These are phyloP conservation scores for Pseudonitzschia pungens DNA, from an alignment of 108 stramenopile species.

Conservation along the genomic window DNA sequence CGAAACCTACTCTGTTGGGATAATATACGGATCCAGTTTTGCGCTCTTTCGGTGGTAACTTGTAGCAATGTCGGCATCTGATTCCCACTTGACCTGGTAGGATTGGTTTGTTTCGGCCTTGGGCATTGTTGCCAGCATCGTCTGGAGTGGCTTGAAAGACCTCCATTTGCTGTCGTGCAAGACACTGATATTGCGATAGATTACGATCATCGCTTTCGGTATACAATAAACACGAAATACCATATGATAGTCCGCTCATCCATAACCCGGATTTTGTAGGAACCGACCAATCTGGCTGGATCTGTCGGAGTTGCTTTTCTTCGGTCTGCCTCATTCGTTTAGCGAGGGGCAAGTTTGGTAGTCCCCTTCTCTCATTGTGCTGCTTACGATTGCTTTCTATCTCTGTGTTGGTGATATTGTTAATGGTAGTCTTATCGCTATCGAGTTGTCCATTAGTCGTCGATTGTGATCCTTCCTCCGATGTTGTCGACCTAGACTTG, in stretches of 20 bases:
- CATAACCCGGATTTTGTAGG: not conserved
- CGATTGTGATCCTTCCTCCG: conserved; percentile 6
- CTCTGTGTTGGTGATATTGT: not conserved
- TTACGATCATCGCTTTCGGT: conserved; percentile 38
- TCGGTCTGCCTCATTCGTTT: not conserved
- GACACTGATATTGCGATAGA: conserved; percentile 51
- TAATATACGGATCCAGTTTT: conserved; percentile 43
- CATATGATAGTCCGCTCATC: not conserved
- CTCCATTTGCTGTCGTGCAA: conserved; percentile 53
- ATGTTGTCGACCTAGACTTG: not conserved
- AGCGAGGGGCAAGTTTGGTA: not conserved
- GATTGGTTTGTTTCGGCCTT: conserved; percentile 47
- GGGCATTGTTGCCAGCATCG: conserved; percentile 42
- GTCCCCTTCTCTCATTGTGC: not conserved
- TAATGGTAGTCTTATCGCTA: not conserved
- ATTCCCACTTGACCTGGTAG: conserved; percentile 53
- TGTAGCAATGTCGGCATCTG: conserved; percentile 52
- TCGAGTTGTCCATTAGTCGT: not conserved
- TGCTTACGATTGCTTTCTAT: not conserved
- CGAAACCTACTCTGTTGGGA: conserved; percentile 18
- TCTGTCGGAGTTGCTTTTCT: not conserved
- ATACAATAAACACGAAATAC: conserved; percentile 8
- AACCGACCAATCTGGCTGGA: not conserved
- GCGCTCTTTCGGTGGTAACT: conserved; percentile 25
- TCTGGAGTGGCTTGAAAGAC: conserved; percentile 38